These are phyloP conservation scores for Fraxinus latifolia DNA, from an alignment of 305 asterid species.

Conservation along the genomic window DNA sequence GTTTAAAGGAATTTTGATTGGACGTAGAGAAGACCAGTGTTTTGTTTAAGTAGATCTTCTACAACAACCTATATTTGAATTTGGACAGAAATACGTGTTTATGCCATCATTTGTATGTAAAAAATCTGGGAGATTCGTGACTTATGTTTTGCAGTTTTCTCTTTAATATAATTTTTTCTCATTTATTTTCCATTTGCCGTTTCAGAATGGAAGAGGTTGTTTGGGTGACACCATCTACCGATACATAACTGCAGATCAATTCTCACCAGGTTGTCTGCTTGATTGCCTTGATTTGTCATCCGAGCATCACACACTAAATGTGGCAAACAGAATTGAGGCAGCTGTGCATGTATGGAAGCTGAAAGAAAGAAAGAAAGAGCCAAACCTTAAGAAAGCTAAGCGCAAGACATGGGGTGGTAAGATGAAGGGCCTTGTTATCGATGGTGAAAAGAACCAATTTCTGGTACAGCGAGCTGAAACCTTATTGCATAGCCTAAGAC, in stretches of 20 bases:
- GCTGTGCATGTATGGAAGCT: slow-evolving; percentile 79
- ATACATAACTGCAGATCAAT: slow-evolving; percentile 74
- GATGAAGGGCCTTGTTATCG: slow-evolving; percentile 71
- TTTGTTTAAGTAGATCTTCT: not conserved
- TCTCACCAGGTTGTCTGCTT: slow-evolving; percentile 78
- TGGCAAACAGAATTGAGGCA: slow-evolving; percentile 85
- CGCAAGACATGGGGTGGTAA: slow-evolving; percentile 77
- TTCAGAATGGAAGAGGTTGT: slow-evolving; percentile 83
- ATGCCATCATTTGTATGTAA: not conserved
- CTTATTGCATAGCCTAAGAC: slow-evolving; percentile 65
- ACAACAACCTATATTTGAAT: not conserved
- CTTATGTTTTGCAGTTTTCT: not conserved
- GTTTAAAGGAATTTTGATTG: not conserved
- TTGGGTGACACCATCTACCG: slow-evolving; percentile 81
- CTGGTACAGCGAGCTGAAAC: slow-evolving; percentile 76
- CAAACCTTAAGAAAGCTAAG: slow-evolving; percentile 49
- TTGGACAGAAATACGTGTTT: not conserved
- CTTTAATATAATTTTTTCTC: not conserved
- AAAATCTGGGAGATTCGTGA: not conserved
- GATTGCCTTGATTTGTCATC: slow-evolving; percentile 86
- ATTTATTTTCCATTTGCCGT: not conserved
- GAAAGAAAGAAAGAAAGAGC: slow-evolving; percentile 62
- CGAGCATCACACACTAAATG: slow-evolving; percentile 76
- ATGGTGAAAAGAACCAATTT: slow-evolving; percentile 55
- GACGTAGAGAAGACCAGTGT: not conserved